Evolutionary conservation across 1,284 basidiomycete species (phyloP).

Genomic region (Filobasidium uniguttulatum): DNA sequence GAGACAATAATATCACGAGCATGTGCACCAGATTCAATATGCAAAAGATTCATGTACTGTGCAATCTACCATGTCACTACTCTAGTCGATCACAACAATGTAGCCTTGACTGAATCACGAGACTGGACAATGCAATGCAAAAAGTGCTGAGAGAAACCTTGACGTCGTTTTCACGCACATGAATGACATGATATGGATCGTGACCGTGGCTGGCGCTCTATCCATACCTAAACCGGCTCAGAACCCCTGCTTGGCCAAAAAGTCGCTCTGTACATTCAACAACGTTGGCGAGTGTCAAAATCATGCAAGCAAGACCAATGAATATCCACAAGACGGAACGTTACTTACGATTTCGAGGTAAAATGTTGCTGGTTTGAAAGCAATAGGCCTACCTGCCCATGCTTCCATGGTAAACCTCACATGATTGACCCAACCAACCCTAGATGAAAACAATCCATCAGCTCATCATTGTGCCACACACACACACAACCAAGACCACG

Average conservation of each 20-base stretch:
- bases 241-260: constrained; percentile 33
- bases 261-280: constrained; percentile 25
- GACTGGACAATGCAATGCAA: too few relatives aligned
- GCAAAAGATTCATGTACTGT: too few relatives aligned
- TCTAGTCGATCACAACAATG: too few relatives aligned
- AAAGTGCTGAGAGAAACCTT: too few relatives aligned
- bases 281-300: not conserved
- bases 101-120: too few relatives aligned
- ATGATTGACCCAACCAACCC: constrained; percentile 40
- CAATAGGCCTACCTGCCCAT: constrained; percentile 72
- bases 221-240: too few relatives aligned
- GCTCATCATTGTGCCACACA: not conserved
- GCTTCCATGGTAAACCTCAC: constrained; percentile 68
- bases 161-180: too few relatives aligned
- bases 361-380: constrained; percentile 76
- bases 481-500: constrained; percentile 14
- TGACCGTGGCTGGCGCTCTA: too few relatives aligned
- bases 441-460: constrained; percentile 8
- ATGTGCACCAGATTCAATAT: too few relatives aligned
- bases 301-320: not conserved
- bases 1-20: too few relatives aligned
- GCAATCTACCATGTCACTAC: too few relatives aligned
- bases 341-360: constrained; percentile 56
- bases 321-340: not conserved
- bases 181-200: too few relatives aligned